These are phyloP conservation scores for Fraxinus nigra DNA, from an alignment of 305 asterid genomes.

Conservation along the genomic window DNA sequence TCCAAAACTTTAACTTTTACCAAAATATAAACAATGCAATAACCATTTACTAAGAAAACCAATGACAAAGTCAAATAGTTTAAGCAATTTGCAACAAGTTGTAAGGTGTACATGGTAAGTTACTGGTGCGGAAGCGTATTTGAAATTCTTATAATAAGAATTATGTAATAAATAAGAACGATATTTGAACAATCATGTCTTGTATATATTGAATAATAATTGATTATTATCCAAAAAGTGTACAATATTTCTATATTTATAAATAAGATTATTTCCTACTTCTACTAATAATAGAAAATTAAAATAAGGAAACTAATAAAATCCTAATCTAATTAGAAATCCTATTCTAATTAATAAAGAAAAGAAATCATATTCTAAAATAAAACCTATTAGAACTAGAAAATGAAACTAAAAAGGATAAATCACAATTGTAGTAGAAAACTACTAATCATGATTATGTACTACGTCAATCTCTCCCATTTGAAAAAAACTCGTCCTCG, in stretches of 20 bases:
- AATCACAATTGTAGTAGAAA: too few species aligned
- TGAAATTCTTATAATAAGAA: neutral
- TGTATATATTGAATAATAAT: neutral
- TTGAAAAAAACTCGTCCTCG: too few species aligned
- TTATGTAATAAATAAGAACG: neutral
- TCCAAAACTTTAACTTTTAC: constrained; percentile 10
- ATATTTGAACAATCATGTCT: neutral
- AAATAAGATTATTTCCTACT: neutral
- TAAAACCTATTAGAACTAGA: too few species aligned
- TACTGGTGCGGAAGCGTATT: neutral
- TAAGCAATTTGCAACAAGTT: neutral
- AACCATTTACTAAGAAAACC: neutral
- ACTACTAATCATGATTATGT: too few species aligned
- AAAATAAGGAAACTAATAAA: too few species aligned
- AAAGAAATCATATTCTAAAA: too few species aligned
- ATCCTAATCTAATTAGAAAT: neutral
- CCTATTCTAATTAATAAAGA: neutral
- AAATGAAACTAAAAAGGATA: too few species aligned
- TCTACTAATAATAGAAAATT: neutral
- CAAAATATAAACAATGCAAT: neutral
- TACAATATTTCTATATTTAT: neutral
- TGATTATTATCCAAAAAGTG: neutral
- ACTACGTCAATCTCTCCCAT: too few species aligned
- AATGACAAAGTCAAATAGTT: neutral
- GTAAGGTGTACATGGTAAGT: neutral